These are phyloP conservation scores for Xylariaceae sp. DNA, from an alignment of 2,329 filamentous ascomycete genomes.

Conservation along the genomic window DNA sequence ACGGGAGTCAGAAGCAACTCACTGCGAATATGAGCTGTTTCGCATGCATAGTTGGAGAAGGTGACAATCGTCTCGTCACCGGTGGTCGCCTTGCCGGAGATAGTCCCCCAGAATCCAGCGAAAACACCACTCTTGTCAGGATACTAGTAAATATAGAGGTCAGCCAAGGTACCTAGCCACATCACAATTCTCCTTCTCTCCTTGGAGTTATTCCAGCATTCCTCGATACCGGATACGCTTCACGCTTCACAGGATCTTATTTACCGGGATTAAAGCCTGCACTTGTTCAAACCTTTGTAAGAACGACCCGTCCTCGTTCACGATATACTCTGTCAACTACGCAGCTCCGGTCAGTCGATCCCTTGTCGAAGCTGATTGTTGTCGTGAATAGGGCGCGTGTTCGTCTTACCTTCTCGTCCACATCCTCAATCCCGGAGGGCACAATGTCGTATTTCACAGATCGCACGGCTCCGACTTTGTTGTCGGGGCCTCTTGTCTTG, in stretches of 20 bases:
- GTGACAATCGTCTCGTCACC: slow-evolving; percentile 4
- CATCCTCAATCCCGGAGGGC: slow-evolving; percentile 4
- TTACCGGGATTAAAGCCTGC: slow-evolving; percentile 1
- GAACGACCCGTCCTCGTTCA: neutral
- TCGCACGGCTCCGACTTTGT: slow-evolving; percentile 4
- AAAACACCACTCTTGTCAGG: slow-evolving; percentile 2
- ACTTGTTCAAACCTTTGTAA: slow-evolving; percentile 5
- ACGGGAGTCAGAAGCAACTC: neutral
- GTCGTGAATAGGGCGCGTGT: too few species aligned
- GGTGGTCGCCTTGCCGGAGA: neutral
- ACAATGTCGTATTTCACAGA: slow-evolving; percentile 2
- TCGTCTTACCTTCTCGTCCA: slow-evolving; percentile 4
- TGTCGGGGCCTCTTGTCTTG: slow-evolving; percentile 4
- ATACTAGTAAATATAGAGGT: neutral
- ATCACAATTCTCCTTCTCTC: neutral
- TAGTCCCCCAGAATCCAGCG: slow-evolving; percentile 2
- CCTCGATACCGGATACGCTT: neutral
- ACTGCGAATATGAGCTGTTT: slow-evolving; percentile 3
- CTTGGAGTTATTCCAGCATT: neutral
- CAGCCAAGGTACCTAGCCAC: too few species aligned
- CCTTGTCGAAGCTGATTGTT: neutral
- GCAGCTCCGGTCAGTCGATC: neutral
- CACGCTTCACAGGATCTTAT: neutral
- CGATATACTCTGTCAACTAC: neutral
- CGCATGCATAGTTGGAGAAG: slow-evolving; percentile 5